Conservation (phyloP, 805 yeast species). For the Vanderwaltozyma tropicalis region DNA sequence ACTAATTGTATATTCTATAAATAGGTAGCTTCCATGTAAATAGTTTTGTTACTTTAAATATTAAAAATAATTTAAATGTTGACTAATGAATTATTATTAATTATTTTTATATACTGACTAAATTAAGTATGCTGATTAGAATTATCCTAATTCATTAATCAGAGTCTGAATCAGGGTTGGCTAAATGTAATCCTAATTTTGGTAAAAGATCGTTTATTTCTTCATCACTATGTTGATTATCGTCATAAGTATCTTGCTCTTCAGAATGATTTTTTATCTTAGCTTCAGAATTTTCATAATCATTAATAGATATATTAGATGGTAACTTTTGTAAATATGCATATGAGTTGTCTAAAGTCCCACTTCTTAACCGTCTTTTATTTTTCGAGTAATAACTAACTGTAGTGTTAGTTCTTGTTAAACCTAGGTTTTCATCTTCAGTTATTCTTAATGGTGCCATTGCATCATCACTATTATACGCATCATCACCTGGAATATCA, state of each 20-base stretch:
- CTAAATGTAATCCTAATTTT: slow-evolving; percentile 15
- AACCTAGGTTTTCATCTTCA: slow-evolving; percentile 1
- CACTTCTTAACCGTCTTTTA: slow-evolving; percentile 19
- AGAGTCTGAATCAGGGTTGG: slow-evolving; percentile 24
- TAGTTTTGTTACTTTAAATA: background rate
- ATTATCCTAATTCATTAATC: slow-evolving; percentile 6
- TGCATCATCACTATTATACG: slow-evolving; percentile 27
- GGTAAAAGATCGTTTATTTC: too few species aligned
- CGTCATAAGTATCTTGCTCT: background rate
- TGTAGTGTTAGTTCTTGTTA: slow-evolving; percentile 22
- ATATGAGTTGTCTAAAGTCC: slow-evolving; percentile 18
- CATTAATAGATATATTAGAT: slow-evolving; percentile 11
- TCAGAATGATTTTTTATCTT: background rate
- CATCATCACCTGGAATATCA: slow-evolving; percentile 30
- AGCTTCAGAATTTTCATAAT: slow-evolving; percentile 6
- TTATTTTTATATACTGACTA: background rate
- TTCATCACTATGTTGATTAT: background rate
- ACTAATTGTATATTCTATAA: background rate
- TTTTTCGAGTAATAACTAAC: slow-evolving; percentile 27
- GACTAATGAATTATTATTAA: too few species aligned
- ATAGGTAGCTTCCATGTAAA: background rate
- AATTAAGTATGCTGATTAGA: background rate
- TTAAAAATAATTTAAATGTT: too few species aligned
- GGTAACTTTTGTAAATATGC: slow-evolving; percentile 14
- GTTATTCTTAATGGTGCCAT: slow-evolving; percentile 26